Percentiles rank a stretch among this genome's conserved stretches.
Evolutionary conservation across 2,329 filamentous ascomycete species (phyloP).

Genomic region (Trematosphaeria pertusa): DNA sequence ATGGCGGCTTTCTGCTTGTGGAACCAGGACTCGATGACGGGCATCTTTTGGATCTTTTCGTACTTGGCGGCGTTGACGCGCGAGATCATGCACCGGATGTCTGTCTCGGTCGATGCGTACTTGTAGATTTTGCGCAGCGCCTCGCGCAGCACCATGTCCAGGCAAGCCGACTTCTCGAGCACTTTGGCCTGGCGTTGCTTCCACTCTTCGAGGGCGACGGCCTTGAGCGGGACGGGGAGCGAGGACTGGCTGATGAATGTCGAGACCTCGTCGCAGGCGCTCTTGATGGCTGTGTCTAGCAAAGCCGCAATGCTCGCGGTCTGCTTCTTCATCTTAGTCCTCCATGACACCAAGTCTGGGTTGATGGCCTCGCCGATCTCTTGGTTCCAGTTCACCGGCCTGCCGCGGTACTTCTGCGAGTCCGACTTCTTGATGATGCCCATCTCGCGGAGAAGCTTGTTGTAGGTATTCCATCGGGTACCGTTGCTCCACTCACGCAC

Average conservation of each 20-base stretch:
- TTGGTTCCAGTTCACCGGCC: conserved; percentile 17
- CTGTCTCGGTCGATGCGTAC: conserved; percentile 16
- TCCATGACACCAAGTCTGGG: conserved; percentile 6
- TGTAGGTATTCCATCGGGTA: conserved; percentile 13
- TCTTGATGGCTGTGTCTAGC: not conserved
- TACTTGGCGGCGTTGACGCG: conserved; percentile 7
- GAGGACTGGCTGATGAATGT: conserved; percentile 4
- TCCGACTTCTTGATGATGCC: conserved; percentile 7
- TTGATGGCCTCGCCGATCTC: conserved; percentile 7
- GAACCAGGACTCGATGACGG: not conserved
- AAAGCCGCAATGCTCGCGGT: not conserved
- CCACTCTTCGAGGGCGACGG: conserved; percentile 14
- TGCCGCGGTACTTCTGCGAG: not conserved
- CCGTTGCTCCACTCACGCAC: not conserved
- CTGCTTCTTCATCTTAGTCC: not conserved
- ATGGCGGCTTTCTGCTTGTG: not conserved
- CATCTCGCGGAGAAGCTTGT: conserved; percentile 7
- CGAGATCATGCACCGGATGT: conserved; percentile 15
- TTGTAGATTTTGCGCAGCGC: conserved; percentile 1
- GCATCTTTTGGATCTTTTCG: not conserved
- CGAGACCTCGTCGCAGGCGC: not conserved
- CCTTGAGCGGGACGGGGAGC: not conserved
- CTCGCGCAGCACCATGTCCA: not conserved
- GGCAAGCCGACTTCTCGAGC: not conserved
- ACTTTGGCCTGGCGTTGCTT: conserved; percentile 1